Percentiles rank a stretch among this genome's conserved stretches.
Conservation (phyloP, 495 filamentous ascomycete species). For the Hypoxylon rickii region DNA sequence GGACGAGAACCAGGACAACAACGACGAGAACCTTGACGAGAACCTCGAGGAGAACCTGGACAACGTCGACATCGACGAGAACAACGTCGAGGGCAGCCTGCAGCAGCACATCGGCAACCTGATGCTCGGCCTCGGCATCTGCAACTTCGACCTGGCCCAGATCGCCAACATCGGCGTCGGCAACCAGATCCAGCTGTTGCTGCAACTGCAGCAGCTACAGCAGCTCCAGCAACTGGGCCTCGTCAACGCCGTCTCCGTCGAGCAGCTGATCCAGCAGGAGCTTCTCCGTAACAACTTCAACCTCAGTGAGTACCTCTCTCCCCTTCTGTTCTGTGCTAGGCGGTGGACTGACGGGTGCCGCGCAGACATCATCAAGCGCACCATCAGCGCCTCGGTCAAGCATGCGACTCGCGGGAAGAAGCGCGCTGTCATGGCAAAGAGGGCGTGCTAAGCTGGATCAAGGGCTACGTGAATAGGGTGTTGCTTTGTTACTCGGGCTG, state of each 20-base stretch:
- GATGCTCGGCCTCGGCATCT: constrained; percentile 44
- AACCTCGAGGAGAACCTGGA: constrained; percentile 7
- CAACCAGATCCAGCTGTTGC: constrained; percentile 47
- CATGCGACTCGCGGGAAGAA: constrained; percentile 29
- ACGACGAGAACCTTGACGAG: constrained; percentile 8
- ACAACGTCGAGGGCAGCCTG: constrained; percentile 29
- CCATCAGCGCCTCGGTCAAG: constrained; percentile 36
- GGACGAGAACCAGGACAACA: constrained; percentile 1
- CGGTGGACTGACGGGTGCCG: no score
- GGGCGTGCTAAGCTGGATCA: constrained; percentile 23
- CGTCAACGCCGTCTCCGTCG: constrained; percentile 39
- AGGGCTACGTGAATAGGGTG: no score
- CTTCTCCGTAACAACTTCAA: constrained; percentile 41
- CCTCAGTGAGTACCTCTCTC: constrained; percentile 31
- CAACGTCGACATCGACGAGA: constrained; percentile 18
- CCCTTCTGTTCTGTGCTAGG: no score
- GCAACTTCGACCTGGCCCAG: constrained; percentile 37
- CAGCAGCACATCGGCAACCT: constrained; percentile 39
- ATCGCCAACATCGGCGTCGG: constrained; percentile 38
- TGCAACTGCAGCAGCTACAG: constrained; percentile 47
- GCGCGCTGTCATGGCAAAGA: constrained; percentile 24
- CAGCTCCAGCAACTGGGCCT: constrained; percentile 49
- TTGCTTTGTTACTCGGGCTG: no score
- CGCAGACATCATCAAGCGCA: constrained; percentile 45
- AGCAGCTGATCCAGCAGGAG: constrained; percentile 44